phyloP scores from a whole-genome alignment of 2,329 filamentous ascomycete genomes.

The Aureobasidium sp. region DNA sequence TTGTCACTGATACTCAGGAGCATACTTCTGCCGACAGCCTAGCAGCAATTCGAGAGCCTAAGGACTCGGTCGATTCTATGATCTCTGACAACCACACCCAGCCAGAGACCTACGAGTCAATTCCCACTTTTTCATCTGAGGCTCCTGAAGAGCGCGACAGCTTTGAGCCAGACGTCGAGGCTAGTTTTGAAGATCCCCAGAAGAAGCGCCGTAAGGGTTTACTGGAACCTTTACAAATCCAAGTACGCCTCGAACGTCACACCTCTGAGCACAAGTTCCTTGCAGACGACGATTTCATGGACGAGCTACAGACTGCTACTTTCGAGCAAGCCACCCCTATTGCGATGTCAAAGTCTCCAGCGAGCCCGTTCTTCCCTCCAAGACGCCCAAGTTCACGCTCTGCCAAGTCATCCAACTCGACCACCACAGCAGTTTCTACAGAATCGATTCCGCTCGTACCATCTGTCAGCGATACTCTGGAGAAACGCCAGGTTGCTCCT shows the following conservation, averaged over 20 bases:
- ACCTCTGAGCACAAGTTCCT: slow-evolving; percentile 43
- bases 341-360: slow-evolving; percentile 74
- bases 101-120: not conserved
- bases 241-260: slow-evolving; percentile 31
- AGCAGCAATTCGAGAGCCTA: not conserved
- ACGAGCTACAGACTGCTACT: slow-evolving; percentile 75
- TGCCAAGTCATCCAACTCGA: slow-evolving; percentile 21
- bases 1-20: not conserved
- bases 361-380: slow-evolving; percentile 54
- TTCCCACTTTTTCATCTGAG: not conserved
- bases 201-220: slow-evolving; percentile 33
- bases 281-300: slow-evolving; percentile 64
- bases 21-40: not conserved
- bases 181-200: slow-evolving; percentile 17
- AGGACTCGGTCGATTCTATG: not conserved
- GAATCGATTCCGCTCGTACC: slow-evolving; percentile 1
- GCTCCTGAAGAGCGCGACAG: slow-evolving; percentile 4
- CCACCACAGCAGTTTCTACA: not conserved
- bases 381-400: slow-evolving; percentile 25
- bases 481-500: not conserved
- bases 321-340: slow-evolving; percentile 78
- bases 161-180: not conserved
- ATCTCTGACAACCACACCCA: not conserved
- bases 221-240: slow-evolving; percentile 34
- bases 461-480: not conserved